Evolutionary conservation across 2,329 filamentous ascomycete species (phyloP).

Genomic region (Mycocentrospora acerina): DNA sequence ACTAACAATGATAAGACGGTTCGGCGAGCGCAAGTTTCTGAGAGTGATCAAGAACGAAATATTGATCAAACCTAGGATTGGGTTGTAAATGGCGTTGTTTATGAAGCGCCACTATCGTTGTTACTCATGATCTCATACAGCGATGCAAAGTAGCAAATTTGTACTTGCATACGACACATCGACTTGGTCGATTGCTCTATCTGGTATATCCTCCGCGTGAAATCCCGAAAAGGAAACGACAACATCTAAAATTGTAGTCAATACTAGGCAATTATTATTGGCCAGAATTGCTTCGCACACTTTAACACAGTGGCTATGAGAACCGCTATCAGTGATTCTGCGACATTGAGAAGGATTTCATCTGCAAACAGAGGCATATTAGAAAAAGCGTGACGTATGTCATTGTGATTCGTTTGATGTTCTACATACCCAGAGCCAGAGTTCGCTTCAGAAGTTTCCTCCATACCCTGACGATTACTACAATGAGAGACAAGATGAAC

Average conservation of each 20-base stretch:
- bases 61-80: slow-evolving; percentile 10
- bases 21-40: slow-evolving; percentile 4
- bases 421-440: slow-evolving; percentile 3
- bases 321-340: background rate
- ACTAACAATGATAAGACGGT: slow-evolving; percentile 4
- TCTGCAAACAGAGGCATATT: too few relatives aligned
- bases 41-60: slow-evolving; percentile 13
- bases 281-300: background rate
- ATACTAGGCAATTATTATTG: background rate
- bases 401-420: too few relatives aligned
- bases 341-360: slow-evolving; percentile 1
- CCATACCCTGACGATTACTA: slow-evolving; percentile 8
- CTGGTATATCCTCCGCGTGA: slow-evolving; percentile 4
- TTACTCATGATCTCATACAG: too few relatives aligned
- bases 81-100: slow-evolving; percentile 7
- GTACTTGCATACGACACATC: background rate
- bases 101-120: slow-evolving; percentile 10
- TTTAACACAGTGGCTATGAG: background rate
- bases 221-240: too few relatives aligned
- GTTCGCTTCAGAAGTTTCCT: slow-evolving; percentile 1
- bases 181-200: slow-evolving; percentile 4
- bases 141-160: background rate
- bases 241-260: too few relatives aligned
- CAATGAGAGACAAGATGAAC: slow-evolving; percentile 1
- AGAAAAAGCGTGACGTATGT: too few relatives aligned